phyloP scores from a whole-genome alignment of 2,329 filamentous ascomycete species.

The Verticillium tricorpus region DNA sequence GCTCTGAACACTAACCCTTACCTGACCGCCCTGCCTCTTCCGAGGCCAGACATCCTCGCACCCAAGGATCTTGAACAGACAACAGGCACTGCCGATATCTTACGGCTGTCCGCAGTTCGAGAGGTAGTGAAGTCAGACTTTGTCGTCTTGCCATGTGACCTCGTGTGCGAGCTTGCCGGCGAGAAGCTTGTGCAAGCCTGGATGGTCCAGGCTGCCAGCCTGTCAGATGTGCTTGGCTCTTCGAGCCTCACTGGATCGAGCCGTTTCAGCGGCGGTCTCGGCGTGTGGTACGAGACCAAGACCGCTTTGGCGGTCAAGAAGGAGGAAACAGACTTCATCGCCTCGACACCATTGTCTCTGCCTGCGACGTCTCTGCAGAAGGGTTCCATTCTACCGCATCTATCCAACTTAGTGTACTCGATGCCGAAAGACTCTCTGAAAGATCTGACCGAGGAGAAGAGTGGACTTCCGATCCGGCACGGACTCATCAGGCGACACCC shows the following conservation, averaged over 20 bases:
- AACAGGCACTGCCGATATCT: slow-evolving; percentile 83
- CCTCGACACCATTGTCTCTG: slow-evolving; percentile 62
- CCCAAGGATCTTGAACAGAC: slow-evolving; percentile 74
- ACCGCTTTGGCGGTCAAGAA: slow-evolving; percentile 71
- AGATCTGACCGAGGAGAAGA: slow-evolving; percentile 73
- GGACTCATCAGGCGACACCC: slow-evolving; percentile 71
- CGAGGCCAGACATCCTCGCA: slow-evolving; percentile 70
- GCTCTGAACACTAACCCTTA: slow-evolving; percentile 75
- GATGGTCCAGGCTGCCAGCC: slow-evolving; percentile 77
- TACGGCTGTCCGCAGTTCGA: slow-evolving; percentile 79
- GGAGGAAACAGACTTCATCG: slow-evolving; percentile 90
- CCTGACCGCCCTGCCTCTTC: slow-evolving; percentile 60
- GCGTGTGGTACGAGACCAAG: slow-evolving; percentile 89
- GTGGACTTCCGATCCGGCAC: slow-evolving; percentile 69
- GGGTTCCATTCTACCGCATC: slow-evolving; percentile 59
- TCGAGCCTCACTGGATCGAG: slow-evolving; percentile 29
- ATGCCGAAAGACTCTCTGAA: slow-evolving; percentile 87
- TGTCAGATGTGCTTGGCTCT: slow-evolving; percentile 55
- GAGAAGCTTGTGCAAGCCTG: slow-evolving; percentile 82
- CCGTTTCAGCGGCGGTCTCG: slow-evolving; percentile 68
- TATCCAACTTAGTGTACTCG: slow-evolving; percentile 78
- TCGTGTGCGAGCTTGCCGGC: slow-evolving; percentile 85
- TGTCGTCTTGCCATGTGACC: slow-evolving; percentile 84
- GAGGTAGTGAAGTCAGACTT: slow-evolving; percentile 80
- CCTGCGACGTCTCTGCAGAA: slow-evolving; percentile 54